Evolutionary conservation across 805 yeast genomes (phyloP), one percentile per base, ranked within the genome.

Genomic region (Cyberlindnera euphorbiae): DNA sequence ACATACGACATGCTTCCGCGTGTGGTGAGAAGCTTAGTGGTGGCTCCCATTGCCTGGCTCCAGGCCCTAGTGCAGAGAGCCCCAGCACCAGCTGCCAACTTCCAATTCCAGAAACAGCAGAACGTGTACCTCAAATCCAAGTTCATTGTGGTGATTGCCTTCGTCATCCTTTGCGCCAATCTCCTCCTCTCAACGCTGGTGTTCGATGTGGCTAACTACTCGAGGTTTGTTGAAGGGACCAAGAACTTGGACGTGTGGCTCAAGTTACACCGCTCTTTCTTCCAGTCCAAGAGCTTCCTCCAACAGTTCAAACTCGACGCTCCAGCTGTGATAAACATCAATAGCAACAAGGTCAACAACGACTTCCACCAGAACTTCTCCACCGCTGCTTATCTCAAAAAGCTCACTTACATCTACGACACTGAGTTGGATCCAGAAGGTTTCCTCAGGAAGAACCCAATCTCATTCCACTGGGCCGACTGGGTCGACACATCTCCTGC

Each of bases 391-490:
- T 43, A 35, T 25, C 8, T 46, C 8, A 30, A 35, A 7, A 30
- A 44, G 18, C n/a, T 53, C 2, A 28, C 16, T 2, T 16, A 32
- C 10, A 34, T 45, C 12, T 46, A 42, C 26, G n/a, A 24, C 14
- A 19, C 23, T 5, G 45, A 52, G 26, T 15, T 21, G 1, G 33
- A 45, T 19, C 56, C 56, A 13, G 48, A 47, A 12, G 16, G 16
- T 1, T 46, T 36, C 19, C 14, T 51, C 10, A 6, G 17, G 10
- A 6, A 30, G 3, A 30, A 52, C 30, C 37, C 37, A 17, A 26
- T 49, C 8, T 38, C 41, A 9, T 48, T 50, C 41, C 56, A 61
- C 47, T 62, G 64, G 67, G 57, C 54, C 30, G 63, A 54, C 32
- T 57, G 62, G 61, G 46, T 47, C 12, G 60, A 57, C 32, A 30